A percentile compares a stretch with the other conserved stretches of the same genome.
Evolutionary conservation across 2,329 filamentous ascomycete genomes (phyloP).

Genomic region (Scedosporium dehoogii): DNA sequence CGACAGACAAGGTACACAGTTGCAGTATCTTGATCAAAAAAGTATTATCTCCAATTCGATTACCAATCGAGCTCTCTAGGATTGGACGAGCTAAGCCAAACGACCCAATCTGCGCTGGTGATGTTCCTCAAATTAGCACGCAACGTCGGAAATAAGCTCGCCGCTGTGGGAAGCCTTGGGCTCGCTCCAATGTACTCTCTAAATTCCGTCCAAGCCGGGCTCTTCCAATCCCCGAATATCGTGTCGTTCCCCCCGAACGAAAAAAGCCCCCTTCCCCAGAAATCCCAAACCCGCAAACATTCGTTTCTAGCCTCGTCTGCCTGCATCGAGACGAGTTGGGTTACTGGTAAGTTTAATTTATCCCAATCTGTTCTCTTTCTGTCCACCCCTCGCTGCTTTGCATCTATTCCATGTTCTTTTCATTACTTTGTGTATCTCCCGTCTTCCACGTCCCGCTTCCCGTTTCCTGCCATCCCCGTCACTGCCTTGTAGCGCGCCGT

Average conservation of each 20-base stretch:
- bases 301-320: neutral
- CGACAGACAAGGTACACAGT: no score
- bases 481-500: neutral
- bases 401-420: neutral
- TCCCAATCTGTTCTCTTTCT: neutral
- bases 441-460: neutral
- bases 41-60: no score
- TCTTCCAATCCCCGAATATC: neutral
- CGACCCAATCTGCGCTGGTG: neutral
- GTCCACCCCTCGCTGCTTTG: neutral
- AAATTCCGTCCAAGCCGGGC: neutral
- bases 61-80: no score
- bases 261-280: neutral
- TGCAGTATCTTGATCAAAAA: no score
- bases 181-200: neutral
- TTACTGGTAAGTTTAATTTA: no score
- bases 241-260: neutral
- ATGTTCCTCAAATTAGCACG: neutral
- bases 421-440: neutral
- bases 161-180: neutral
- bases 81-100: no score
- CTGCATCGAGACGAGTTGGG: neutral
- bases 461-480: neutral
- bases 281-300: neutral
- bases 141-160: slow-evolving; percentile 2